Evolutionary conservation across 202 grass and related monocot species (phyloP), one percentile per base, ranked within the genome.

Genomic region (Sporobolus alterniflorus): DNA sequence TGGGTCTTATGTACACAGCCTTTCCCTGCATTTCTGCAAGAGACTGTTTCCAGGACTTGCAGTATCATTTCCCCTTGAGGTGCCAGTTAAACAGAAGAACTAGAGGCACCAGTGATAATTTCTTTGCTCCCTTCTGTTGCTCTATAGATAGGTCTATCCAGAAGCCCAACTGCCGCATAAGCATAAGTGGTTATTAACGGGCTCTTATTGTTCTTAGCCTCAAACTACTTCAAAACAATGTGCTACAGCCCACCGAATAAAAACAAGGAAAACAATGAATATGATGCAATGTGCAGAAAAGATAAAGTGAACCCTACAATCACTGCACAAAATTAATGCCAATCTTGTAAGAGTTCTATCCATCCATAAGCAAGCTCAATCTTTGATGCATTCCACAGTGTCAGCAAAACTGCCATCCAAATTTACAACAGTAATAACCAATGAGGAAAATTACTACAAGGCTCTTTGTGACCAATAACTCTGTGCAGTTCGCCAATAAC

Each of bases 71-170:
- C 28, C 29, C 51, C 21, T 36, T 44, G 4, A 2, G 3, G 1
- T 86, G 49, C 28, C 49, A 67, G 41, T 7, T 68, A 46, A 68
- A 56, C 18, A 21, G 5, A 71, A 73, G 16, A 24, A 74, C 64
- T 56, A 68, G 55, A 43, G 34, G 14, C 20, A 76, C 24, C 39
- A 67, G n/a, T 4, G 6, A 4, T 29, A 80, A 30, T n/a, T 47
- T 36, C 15, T 1, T 1, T 33, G n/a, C 34, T 86, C 51, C 39
- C 25, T 57, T 64, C 18, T 66, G 47, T 65, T 64, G 10, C 12
- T 71, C 21, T 44, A 65, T 65, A 32, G 1, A 72, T 28, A 60
- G 34, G 29, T 11, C 25, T 63, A 72, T 32, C 33, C 54, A 55
- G 43, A 72, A 71, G 21, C 54, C 65, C 56, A 56, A 41, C 30